These are phyloP conservation scores for Aphanomyces euteiches DNA, from an alignment of 352 stramenopile species.

Conservation along the genomic window DNA sequence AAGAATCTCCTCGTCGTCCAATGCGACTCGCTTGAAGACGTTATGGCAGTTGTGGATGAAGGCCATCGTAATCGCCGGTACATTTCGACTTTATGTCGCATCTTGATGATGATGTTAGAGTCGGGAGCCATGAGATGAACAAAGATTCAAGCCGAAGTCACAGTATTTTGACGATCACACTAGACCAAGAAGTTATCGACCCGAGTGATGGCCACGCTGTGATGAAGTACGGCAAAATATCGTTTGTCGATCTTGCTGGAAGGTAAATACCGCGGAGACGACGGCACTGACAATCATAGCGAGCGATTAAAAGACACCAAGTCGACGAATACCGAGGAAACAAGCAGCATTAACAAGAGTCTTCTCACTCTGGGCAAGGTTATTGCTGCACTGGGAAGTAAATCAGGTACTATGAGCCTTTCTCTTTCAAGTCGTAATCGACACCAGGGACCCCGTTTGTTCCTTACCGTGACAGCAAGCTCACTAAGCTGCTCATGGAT, in stretches of 20 bases:
- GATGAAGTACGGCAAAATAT: conserved; percentile 69
- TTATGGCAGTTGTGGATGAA: conserved; percentile 72
- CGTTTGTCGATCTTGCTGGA: conserved; percentile 76
- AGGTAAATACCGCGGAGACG: conserved; percentile 31
- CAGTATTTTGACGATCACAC: conserved; percentile 68
- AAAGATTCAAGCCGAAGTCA: conserved; percentile 76
- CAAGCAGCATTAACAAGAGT: conserved; percentile 81
- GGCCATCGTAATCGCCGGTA: conserved; percentile 55
- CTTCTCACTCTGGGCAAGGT: conserved; percentile 80
- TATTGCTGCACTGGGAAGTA: conserved; percentile 66
- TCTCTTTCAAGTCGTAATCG: conserved; percentile 4
- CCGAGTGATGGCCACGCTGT: conserved; percentile 47
- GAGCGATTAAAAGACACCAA: conserved; percentile 73
- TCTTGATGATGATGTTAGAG: conserved; percentile 30
- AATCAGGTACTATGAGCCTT: conserved; percentile 27
- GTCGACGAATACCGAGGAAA: conserved; percentile 67
- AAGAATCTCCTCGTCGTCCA: conserved; percentile 68
- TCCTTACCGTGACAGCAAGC: conserved; percentile 80
- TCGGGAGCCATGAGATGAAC: conserved; percentile 73
- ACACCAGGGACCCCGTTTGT: conserved; percentile 45
- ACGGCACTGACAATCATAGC: conserved; percentile 15
- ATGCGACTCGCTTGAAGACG: conserved; percentile 66
- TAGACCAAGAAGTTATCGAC: conserved; percentile 55
- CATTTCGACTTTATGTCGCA: not conserved
- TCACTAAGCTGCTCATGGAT: conserved; percentile 84